Evolutionary conservation across 1,284 basidiomycete species (phyloP).

Genomic region (Taiwanofungus camphoratus): DNA sequence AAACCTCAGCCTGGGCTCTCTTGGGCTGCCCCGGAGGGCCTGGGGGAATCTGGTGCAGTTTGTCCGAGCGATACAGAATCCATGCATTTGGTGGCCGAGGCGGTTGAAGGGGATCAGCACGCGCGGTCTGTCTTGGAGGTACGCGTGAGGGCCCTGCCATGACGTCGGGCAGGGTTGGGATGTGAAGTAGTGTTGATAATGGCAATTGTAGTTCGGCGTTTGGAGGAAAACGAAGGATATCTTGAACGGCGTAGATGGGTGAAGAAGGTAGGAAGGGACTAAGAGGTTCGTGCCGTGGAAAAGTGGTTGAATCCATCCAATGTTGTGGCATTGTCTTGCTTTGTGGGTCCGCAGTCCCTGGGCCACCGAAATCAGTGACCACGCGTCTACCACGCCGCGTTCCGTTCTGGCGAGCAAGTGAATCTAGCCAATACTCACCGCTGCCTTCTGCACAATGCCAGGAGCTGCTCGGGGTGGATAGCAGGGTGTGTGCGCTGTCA

Average conservation of each 20-base stretch:
- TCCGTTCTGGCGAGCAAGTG: neutral
- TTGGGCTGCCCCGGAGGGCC: conserved; percentile 29
- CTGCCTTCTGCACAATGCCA: no score
- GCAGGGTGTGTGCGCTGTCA: no score
- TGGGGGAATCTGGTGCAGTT: conserved; percentile 36
- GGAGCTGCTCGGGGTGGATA: no score
- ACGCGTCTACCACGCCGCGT: neutral
- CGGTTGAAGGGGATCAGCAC: conserved; percentile 28
- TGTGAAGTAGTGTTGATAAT: no score
- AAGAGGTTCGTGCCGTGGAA: neutral
- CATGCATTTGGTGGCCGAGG: conserved; percentile 85
- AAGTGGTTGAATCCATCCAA: conserved; percentile 2
- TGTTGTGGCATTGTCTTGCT: conserved; percentile 10
- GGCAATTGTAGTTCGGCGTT: neutral
- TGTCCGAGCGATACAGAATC: conserved; percentile 85
- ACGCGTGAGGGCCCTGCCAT: neutral
- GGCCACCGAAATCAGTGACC: neutral
- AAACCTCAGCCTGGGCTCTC: conserved; percentile 64
- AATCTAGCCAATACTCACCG: no score
- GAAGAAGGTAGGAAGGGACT: neutral
- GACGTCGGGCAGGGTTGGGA: neutral
- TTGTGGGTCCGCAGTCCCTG: conserved; percentile 11
- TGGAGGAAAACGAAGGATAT: neutral
- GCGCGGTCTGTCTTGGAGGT: neutral
- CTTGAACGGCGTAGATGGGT: neutral